Base-by-base conservation (phyloP, 352 stramenopile species). In the Phytophthora melonis region DNA sequence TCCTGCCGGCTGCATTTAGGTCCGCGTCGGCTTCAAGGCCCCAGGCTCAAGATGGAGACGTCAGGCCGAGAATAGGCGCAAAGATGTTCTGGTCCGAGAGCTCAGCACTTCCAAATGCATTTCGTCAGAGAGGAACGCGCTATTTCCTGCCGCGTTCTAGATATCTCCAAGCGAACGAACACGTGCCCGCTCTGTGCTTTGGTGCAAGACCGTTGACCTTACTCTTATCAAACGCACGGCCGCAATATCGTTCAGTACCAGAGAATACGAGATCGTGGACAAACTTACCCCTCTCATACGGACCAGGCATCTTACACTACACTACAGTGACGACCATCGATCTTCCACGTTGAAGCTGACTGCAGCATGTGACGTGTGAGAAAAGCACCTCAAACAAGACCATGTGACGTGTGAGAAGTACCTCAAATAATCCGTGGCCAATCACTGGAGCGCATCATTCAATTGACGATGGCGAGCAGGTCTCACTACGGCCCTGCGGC, bases 371-470 rank as follows among this genome's bases (percentile, higher is more conserved):
- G 50, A 68, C 41, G 53, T 64, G 43, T 68, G 58, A 63, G 7
- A 21, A 14, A 61, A 58, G 45, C 21, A 47, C 57, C 58, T 69
- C 25, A 34, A 39, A 58, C 45, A 63, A 39, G n/a, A 27, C 56
- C 56, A 52, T 79, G 72, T 47, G 66, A 75, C 67, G 72, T 78
- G 72, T 78, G 67, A 75, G 19, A 60, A 50, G 63, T 21, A 7
- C 25, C 41, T 58, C 60, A 75, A 73, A 70, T 64, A 39, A 49
- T 39, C 56, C 21, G 55, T 70, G 47, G 59, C 58, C 58, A 73
- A 47, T 73, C 63, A 18, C 39, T 45, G 34, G 6, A 16, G 13
- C 58, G 19, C 43, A 54, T 54, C 47, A 54, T 32, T 2, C 52
- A 66, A 27, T 23, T 45, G 39, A 23, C 34, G 23, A 74, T 77